These are phyloP conservation scores for Cyclocybe aegerita DNA, from an alignment of 768 basidiomycete genomes.

Conservation along the genomic window DNA sequence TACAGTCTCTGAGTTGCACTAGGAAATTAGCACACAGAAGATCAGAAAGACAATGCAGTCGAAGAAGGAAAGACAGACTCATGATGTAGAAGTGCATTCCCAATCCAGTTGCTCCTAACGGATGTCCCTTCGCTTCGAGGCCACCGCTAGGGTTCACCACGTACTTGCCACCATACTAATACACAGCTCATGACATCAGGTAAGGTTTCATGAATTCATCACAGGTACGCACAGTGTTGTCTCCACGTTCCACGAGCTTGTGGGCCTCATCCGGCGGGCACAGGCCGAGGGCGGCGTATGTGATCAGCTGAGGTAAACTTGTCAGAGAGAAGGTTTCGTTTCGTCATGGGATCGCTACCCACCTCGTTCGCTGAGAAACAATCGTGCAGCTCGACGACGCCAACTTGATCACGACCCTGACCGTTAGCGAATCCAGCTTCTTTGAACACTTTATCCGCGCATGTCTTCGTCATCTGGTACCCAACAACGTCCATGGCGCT, in stretches of 20 bases:
- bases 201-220: neutral
- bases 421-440: conserved; percentile 69
- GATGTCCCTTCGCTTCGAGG: conserved; percentile 87
- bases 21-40: conserved; percentile 5
- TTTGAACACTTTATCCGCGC: conserved; percentile 67
- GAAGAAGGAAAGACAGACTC: conserved; percentile 41
- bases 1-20: conserved; percentile 80
- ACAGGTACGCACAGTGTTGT: conserved; percentile 66
- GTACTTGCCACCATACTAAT: conserved; percentile 79
- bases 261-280: conserved; percentile 67
- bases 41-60: conserved; percentile 1
- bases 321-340: neutral
- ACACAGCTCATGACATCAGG: neutral
- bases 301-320: conserved; percentile 57
- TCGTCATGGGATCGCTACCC: conserved; percentile 7
- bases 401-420: conserved; percentile 68
- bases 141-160: conserved; percentile 86
- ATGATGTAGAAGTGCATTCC: conserved; percentile 89
- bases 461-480: conserved; percentile 69
- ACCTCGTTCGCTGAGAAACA: conserved; percentile 86
- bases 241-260: conserved; percentile 69
- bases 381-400: conserved; percentile 86
- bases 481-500: conserved; percentile 85
- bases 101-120: conserved; percentile 78
- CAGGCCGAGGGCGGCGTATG: conserved; percentile 79